These are phyloP conservation scores for Prunus davidiana DNA, from an alignment of 306 rosid genomes.

Conservation along the genomic window DNA sequence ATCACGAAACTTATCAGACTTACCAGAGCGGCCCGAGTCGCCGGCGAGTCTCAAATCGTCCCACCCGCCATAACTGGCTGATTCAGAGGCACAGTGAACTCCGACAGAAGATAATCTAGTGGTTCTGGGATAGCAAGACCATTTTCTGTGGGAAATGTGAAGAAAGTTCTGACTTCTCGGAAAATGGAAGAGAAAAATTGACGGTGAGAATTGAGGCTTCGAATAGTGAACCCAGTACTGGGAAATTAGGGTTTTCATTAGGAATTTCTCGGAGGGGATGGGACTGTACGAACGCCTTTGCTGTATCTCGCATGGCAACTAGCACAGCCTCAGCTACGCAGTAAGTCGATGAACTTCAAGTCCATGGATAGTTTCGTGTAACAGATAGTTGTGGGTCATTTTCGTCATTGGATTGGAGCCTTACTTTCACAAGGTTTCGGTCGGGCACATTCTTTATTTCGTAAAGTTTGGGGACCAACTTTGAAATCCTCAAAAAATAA, in stretches of 20 bases:
- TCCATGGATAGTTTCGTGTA: neutral
- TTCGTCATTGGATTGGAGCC: neutral
- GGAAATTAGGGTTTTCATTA: conserved; percentile 48
- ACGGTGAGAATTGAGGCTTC: conserved; percentile 27
- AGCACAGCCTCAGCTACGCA: neutral
- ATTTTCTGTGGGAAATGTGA: conserved; percentile 26
- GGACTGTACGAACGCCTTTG: neutral
- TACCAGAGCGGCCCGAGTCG: conserved; percentile 38
- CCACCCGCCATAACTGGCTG: conserved; percentile 76
- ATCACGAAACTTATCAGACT: conserved; percentile 52
- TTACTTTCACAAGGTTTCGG: neutral
- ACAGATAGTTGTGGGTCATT: neutral
- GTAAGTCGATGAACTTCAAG: neutral
- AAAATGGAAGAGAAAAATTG: conserved; percentile 25
- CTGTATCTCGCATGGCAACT: neutral
- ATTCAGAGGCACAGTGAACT: conserved; percentile 38
- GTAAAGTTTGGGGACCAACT: too few relatives aligned
- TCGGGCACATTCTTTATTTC: too few relatives aligned
- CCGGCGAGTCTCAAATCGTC: conserved; percentile 45
- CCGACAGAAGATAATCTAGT: conserved; percentile 29
- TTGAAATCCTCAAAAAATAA: too few relatives aligned
- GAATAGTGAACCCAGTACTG: conserved; percentile 23
- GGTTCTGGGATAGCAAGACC: conserved; percentile 23
- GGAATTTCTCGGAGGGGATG: neutral
- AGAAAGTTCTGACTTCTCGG: conserved; percentile 32